Percentiles rank a stretch among this genome's conserved stretches.
These are phyloP conservation scores for Coemansia sp. DNA, from an alignment of 192 early-diverging fungal genomes.

Conservation along the genomic window DNA sequence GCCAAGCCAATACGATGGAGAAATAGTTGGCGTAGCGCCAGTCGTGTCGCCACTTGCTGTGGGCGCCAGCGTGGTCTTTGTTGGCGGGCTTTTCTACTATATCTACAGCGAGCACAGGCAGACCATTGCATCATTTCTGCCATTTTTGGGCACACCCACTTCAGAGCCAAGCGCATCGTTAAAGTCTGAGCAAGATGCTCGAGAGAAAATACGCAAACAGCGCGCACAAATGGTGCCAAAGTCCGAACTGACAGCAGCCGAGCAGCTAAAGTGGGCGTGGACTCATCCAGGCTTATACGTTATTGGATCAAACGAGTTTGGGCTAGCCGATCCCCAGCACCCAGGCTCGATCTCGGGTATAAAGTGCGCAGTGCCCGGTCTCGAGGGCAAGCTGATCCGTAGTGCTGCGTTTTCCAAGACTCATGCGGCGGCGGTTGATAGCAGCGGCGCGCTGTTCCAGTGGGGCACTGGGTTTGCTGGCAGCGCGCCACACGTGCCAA, in stretches of 20 bases:
- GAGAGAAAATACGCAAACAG: slow-evolving; percentile 1
- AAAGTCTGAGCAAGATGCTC: slow-evolving; percentile 5
- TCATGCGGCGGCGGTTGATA: slow-evolving; percentile 36
- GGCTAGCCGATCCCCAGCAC: slow-evolving; percentile 34
- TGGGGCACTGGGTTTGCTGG: slow-evolving; percentile 49
- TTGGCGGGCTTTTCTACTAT: slow-evolving; percentile 35
- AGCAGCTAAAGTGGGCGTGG: slow-evolving; percentile 52
- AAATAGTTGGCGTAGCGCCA: slow-evolving; percentile 25
- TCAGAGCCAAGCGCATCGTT: neutral
- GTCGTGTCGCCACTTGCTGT: slow-evolving; percentile 29
- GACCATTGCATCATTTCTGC: slow-evolving; percentile 16
- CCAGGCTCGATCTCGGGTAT: slow-evolving; percentile 16
- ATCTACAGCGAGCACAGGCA: slow-evolving; percentile 24
- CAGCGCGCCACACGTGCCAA: slow-evolving; percentile 19
- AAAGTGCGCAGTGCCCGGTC: slow-evolving; percentile 28
- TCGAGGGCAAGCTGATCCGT: slow-evolving; percentile 38
- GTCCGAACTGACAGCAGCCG: slow-evolving; percentile 15
- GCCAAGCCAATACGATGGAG: slow-evolving; percentile 5
- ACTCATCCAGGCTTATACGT: slow-evolving; percentile 42
- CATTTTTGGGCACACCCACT: slow-evolving; percentile 5
- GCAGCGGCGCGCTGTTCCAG: slow-evolving; percentile 34
- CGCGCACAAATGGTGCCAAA: slow-evolving; percentile 22
- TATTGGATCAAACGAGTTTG: slow-evolving; percentile 37
- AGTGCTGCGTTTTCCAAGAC: slow-evolving; percentile 35
- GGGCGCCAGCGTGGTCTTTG: slow-evolving; percentile 21